A percentile compares a stretch with the other conserved stretches of the same genome.
phyloP scores from a whole-genome alignment of 306 rosid species.

The Gleditsia sinensis region DNA sequence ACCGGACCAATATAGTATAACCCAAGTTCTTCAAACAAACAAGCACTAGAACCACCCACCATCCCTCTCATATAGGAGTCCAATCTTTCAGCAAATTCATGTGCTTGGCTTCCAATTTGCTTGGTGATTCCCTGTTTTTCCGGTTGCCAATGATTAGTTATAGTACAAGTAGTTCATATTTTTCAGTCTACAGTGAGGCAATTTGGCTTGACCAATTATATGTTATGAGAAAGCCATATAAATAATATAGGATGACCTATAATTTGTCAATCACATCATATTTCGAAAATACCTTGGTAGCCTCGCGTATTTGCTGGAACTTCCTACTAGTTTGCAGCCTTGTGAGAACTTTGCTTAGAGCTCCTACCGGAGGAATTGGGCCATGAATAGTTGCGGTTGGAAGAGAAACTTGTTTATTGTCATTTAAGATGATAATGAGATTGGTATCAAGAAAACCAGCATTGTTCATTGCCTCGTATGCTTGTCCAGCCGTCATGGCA shows the following conservation, averaged over 20 bases:
- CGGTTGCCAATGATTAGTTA: not conserved
- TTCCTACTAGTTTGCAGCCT: slow-evolving; percentile 45
- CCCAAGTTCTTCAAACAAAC: slow-evolving; percentile 67
- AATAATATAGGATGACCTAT: too few species aligned
- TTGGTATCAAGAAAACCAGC: slow-evolving; percentile 69
- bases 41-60: slow-evolving; percentile 44
- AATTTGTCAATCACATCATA: too few species aligned
- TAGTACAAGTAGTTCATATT: too few species aligned
- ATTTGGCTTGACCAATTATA: not conserved
- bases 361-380: slow-evolving; percentile 65
- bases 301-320: slow-evolving; percentile 51
- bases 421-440: slow-evolving; percentile 63
- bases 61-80: slow-evolving; percentile 50
- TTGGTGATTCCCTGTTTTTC: slow-evolving; percentile 44
- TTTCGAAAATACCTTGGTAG: slow-evolving; percentile 54
- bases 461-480: slow-evolving; percentile 77
- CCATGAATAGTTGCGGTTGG: slow-evolving; percentile 73
- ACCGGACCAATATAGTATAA: slow-evolving; percentile 63
- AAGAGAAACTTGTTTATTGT: slow-evolving; percentile 68
- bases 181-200: not conserved
- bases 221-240: too few species aligned
- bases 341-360: slow-evolving; percentile 58
- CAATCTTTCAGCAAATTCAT: slow-evolving; percentile 51
- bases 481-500: slow-evolving; percentile 75
- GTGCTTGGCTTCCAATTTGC: slow-evolving; percentile 48